phyloP scores from a whole-genome alignment of 306 rosid species.

The Pterocarpus santalinus region DNA sequence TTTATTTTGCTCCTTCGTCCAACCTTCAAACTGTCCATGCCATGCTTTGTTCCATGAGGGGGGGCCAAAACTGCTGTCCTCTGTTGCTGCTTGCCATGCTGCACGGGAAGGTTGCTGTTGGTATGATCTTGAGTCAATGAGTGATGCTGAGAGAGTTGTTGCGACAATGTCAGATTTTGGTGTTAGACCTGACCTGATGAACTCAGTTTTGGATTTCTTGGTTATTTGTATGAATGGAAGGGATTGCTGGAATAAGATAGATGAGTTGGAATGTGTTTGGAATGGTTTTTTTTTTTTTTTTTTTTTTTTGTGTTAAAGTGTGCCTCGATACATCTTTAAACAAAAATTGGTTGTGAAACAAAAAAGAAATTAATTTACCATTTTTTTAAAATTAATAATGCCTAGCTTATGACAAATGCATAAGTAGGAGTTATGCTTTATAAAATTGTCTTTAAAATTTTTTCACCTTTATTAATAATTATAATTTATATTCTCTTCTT shows the following conservation, averaged over 20 bases:
- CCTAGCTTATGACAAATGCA: too few relatives aligned
- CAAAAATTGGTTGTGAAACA: too few relatives aligned
- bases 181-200: slow-evolving; percentile 68
- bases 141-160: slow-evolving; percentile 73
- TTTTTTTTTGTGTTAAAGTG: too few relatives aligned
- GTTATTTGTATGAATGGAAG: slow-evolving; percentile 83
- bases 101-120: slow-evolving; percentile 84
- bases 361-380: too few relatives aligned
- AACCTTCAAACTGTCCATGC: slow-evolving; percentile 57
- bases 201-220: slow-evolving; percentile 79
- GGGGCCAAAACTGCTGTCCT: slow-evolving; percentile 78
- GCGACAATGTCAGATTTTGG: slow-evolving; percentile 72
- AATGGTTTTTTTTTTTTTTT: too few relatives aligned
- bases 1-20: too few relatives aligned
- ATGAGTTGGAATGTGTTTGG: slow-evolving; percentile 71
- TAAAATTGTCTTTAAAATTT: too few relatives aligned
- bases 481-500: too few relatives aligned
- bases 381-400: too few relatives aligned
- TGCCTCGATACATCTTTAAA: too few relatives aligned
- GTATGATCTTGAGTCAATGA: slow-evolving; percentile 69
- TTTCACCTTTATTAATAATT: too few relatives aligned
- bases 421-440: too few relatives aligned
- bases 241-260: slow-evolving; percentile 70
- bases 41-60: slow-evolving; percentile 67
- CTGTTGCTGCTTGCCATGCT: slow-evolving; percentile 80